phyloP scores from a whole-genome alignment of 257 asterid genomes.

The Petrea volubilis region DNA sequence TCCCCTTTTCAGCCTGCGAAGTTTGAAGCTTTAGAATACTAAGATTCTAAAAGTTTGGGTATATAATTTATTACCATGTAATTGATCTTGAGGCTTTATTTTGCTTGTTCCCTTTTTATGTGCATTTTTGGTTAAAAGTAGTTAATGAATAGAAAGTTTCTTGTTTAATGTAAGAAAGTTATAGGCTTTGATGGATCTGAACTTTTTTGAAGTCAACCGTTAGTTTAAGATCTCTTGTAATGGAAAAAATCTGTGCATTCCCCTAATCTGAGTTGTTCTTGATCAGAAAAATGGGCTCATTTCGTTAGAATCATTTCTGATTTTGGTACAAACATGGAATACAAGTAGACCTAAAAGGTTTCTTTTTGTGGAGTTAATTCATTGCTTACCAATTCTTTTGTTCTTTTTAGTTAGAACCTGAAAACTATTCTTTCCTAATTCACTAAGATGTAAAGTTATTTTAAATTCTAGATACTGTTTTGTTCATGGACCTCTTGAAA shows the following conservation, averaged over 20 bases:
- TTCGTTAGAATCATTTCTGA: conserved; percentile 28
- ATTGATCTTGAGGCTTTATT: conserved; percentile 24
- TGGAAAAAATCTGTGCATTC: conserved; percentile 19
- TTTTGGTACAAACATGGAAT: conserved; percentile 27
- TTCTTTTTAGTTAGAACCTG: conserved; percentile 32
- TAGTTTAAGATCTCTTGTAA: conserved; percentile 29
- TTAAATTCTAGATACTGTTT: conserved; percentile 15
- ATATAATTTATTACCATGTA: conserved; percentile 32
- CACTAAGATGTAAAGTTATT: conserved; percentile 34
- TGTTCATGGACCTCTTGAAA: conserved; percentile 37
- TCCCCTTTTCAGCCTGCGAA: background rate
- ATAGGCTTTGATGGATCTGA: conserved; percentile 46
- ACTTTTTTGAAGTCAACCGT: conserved; percentile 35
- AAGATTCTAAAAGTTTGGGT: background rate
- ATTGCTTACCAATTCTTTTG: conserved; percentile 41
- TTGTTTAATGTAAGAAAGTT: conserved; percentile 38
- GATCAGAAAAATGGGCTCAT: conserved; percentile 29
- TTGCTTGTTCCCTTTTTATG: conserved; percentile 5
- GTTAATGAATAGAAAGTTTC: conserved; percentile 27
- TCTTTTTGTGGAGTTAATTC: conserved; percentile 23
- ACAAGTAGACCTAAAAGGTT: conserved; percentile 25
- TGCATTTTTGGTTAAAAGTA: conserved; percentile 30
- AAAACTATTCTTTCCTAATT: conserved; percentile 31
- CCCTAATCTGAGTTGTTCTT: conserved; percentile 27
- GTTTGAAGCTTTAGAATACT: conserved; percentile 14